Percentiles rank a stretch among this genome's conserved stretches.
Evolutionary conservation across 495 filamentous ascomycete genomes (phyloP).

Genomic region (Cladorrhinum samala): DNA sequence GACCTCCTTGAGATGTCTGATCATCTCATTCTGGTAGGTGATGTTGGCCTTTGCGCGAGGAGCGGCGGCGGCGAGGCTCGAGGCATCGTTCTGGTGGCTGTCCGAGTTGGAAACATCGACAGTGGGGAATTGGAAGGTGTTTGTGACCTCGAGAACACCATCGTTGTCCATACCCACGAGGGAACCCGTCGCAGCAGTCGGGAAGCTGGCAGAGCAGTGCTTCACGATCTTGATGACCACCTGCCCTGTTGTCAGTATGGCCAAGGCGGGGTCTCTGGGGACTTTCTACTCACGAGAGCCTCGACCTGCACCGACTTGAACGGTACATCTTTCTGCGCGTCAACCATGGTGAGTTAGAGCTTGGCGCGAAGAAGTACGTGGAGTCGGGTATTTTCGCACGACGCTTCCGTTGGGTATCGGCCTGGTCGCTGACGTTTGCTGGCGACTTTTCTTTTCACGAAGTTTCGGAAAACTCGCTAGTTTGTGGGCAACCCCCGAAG

Average conservation of each 20-base stretch:
- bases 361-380: constrained; percentile 7
- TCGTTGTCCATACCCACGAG: constrained; percentile 89
- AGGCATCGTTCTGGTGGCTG: constrained; percentile 72
- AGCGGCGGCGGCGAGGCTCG: constrained; percentile 76
- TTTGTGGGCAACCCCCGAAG: constrained; percentile 27
- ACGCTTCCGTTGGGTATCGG: constrained; percentile 6
- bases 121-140: constrained; percentile 89
- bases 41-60: constrained; percentile 86
- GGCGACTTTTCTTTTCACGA: constrained; percentile 8
- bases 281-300: constrained; percentile 55
- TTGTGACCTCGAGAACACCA: constrained; percentile 81
- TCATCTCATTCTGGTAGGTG: constrained; percentile 93
- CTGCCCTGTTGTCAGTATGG: constrained; percentile 38
- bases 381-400: background rate
- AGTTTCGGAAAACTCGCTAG: constrained; percentile 26
- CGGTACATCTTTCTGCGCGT: constrained; percentile 52
- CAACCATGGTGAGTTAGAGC: constrained; percentile 35
- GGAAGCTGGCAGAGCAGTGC: constrained; percentile 81
- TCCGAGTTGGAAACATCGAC: constrained; percentile 65
- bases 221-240: constrained; percentile 97
- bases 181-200: constrained; percentile 81
- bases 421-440: constrained; percentile 6
- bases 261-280: constrained; percentile 17
- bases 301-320: constrained; percentile 78
- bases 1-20: constrained; percentile 89